A percentile compares a stretch with the other conserved stretches of the same genome.
Conservation (phyloP, 495 filamentous ascomycete species). For the Hypoxylon subgilvum region DNA sequence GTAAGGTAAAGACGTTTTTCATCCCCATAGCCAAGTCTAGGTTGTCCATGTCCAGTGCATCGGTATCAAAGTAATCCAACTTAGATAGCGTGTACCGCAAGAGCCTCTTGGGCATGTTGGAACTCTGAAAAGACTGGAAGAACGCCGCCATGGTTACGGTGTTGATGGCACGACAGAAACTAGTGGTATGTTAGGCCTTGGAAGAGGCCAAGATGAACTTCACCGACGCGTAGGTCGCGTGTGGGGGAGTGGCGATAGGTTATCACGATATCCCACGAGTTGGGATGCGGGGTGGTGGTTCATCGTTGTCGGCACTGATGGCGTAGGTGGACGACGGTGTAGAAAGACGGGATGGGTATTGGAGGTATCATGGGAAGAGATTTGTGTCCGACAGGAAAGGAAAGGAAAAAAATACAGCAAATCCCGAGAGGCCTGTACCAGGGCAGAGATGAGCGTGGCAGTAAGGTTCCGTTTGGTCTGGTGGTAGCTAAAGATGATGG, state of each 20-base stretch:
- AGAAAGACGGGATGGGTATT: background rate
- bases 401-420: background rate
- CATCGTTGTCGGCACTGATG: slow-evolving; percentile 35
- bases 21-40: slow-evolving; percentile 78
- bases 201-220: slow-evolving; percentile 9
- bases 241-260: slow-evolving; percentile 33
- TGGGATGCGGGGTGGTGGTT: slow-evolving; percentile 44
- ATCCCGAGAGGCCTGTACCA: slow-evolving; percentile 6
- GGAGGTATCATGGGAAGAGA: slow-evolving; percentile 9
- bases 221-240: slow-evolving; percentile 40
- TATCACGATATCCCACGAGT: slow-evolving; percentile 43
- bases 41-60: slow-evolving; percentile 78
- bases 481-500: slow-evolving; percentile 1
- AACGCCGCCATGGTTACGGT: slow-evolving; percentile 58
- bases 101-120: slow-evolving; percentile 80
- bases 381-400: background rate
- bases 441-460: too few relatives aligned
- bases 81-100: slow-evolving; percentile 80
- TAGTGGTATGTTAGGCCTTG: background rate
- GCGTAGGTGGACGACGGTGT: slow-evolving; percentile 9
- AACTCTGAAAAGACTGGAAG: slow-evolving; percentile 67
- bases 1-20: slow-evolving; percentile 77
- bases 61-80: slow-evolving; percentile 79
- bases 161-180: background rate
- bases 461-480: background rate